Conservation (phyloP, 2,329 filamentous ascomycete species). For the Corynespora cassiicola region DNA sequence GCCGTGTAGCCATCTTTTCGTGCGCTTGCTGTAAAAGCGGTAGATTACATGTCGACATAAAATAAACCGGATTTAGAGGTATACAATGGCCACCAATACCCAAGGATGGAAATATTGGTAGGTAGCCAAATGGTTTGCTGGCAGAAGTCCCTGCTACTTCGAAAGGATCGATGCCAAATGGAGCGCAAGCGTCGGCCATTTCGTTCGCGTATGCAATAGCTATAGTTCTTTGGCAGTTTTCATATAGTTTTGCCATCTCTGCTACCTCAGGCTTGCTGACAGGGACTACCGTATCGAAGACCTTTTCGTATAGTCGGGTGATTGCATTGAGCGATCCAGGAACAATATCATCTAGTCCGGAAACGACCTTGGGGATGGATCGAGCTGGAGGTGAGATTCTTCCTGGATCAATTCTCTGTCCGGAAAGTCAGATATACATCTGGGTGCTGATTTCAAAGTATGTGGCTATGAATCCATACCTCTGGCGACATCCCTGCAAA, state of each 20-base stretch:
- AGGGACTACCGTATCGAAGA: conserved; percentile 56
- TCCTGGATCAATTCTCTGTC: conserved; percentile 58
- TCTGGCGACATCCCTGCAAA: conserved; percentile 58
- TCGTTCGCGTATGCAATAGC: conserved; percentile 63
- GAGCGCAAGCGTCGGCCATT: conserved; percentile 60
- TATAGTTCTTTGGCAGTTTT: conserved; percentile 65
- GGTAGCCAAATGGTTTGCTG: conserved; percentile 53
- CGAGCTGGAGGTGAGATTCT: conserved; percentile 45
- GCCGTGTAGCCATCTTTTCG: conserved; percentile 54
- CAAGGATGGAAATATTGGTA: conserved; percentile 54
- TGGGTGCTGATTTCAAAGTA: no score
- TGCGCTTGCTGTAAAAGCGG: conserved; percentile 56
- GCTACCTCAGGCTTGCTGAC: conserved; percentile 62
- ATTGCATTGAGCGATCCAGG: conserved; percentile 56
- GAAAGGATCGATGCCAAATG: conserved; percentile 56
- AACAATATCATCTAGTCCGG: conserved; percentile 49
- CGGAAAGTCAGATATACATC: no score
- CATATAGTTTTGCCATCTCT: conserved; percentile 66
- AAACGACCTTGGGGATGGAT: conserved; percentile 61
- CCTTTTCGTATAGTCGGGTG: conserved; percentile 52
- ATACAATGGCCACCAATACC: conserved; percentile 65
- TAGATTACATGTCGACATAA: conserved; percentile 56
- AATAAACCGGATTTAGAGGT: conserved; percentile 62
- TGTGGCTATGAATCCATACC: no score
- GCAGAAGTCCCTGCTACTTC: conserved; percentile 59